These are phyloP conservation scores for Lachancea fermentati DNA, from an alignment of 805 yeast species.

Conservation along the genomic window DNA sequence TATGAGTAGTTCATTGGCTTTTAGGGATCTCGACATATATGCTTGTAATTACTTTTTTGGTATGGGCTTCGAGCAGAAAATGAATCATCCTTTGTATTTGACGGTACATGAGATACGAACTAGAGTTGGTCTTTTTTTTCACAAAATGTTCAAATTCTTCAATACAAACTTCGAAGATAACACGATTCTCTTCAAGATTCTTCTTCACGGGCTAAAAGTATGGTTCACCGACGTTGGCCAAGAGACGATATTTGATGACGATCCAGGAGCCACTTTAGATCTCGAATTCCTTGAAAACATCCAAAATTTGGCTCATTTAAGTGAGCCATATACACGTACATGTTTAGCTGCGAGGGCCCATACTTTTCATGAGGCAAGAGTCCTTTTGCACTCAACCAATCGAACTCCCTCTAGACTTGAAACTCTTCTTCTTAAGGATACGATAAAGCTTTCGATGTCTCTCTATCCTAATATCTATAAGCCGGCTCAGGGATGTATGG, in stretches of 20 bases:
- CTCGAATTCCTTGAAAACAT: constrained; percentile 51
- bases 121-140: constrained; percentile 58
- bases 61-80: constrained; percentile 41
- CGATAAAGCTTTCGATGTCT: constrained; percentile 60
- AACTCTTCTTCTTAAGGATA: constrained; percentile 53
- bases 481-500: constrained; percentile 63
- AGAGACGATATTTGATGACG: constrained; percentile 54
- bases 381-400: constrained; percentile 63
- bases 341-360: constrained; percentile 71
- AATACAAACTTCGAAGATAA: constrained; percentile 52
- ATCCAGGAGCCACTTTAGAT: constrained; percentile 48
- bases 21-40: constrained; percentile 57
- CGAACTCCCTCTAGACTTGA: constrained; percentile 67
- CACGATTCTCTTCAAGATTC: constrained; percentile 53
- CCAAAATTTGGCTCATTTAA: constrained; percentile 57
- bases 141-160: constrained; percentile 46
- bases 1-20: constrained; percentile 50
- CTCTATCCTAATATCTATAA: constrained; percentile 63
- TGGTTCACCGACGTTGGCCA: constrained; percentile 82
- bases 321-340: constrained; percentile 66
- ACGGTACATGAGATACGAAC: constrained; percentile 58
- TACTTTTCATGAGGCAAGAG: constrained; percentile 68
- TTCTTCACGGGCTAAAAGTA: constrained; percentile 58
- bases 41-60: constrained; percentile 64
- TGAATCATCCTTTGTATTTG: constrained; percentile 38